Conservation (phyloP, 805 yeast genomes). For the Hanseniaspora guilliermondii region DNA sequence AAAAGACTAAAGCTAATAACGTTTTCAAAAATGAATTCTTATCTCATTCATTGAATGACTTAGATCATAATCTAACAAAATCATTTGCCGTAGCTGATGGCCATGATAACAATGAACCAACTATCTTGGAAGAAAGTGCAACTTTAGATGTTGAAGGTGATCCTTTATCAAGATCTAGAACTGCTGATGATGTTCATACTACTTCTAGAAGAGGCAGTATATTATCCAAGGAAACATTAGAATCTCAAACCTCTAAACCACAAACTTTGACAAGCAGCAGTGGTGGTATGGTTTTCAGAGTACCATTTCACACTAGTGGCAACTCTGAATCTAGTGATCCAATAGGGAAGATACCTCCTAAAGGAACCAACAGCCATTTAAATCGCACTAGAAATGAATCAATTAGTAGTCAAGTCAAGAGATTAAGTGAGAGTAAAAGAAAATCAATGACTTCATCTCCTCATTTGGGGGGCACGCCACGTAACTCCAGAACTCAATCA, state of each 20-base stretch:
- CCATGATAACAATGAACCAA: not conserved
- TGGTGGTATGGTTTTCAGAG: slow-evolving; percentile 38
- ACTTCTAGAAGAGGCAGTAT: slow-evolving; percentile 8
- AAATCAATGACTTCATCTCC: slow-evolving; percentile 8
- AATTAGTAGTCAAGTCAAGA: slow-evolving; percentile 11
- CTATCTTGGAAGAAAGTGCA: not conserved
- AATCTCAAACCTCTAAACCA: slow-evolving; percentile 12
- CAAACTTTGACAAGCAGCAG: slow-evolving; percentile 24
- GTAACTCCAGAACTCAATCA: slow-evolving; percentile 9
- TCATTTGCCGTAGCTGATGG: not conserved
- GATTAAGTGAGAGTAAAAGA: slow-evolving; percentile 12
- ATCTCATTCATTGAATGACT: not conserved
- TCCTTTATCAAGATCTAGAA: slow-evolving; percentile 8
- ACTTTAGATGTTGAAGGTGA: not conserved
- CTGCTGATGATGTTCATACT: not conserved
- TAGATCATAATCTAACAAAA: not conserved
- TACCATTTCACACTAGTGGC: slow-evolving; percentile 50
- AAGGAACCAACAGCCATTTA: not conserved
- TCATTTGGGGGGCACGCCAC: not conserved
- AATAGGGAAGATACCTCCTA: not conserved
- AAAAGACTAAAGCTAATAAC: not conserved
- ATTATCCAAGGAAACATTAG: not conserved
- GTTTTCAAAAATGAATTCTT: slow-evolving; percentile 9
- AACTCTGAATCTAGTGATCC: not conserved
- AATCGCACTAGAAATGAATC: not conserved